Evolutionary conservation across 2,329 filamentous ascomycete genomes (phyloP).

Genomic region (Trichocomaceae sp.): DNA sequence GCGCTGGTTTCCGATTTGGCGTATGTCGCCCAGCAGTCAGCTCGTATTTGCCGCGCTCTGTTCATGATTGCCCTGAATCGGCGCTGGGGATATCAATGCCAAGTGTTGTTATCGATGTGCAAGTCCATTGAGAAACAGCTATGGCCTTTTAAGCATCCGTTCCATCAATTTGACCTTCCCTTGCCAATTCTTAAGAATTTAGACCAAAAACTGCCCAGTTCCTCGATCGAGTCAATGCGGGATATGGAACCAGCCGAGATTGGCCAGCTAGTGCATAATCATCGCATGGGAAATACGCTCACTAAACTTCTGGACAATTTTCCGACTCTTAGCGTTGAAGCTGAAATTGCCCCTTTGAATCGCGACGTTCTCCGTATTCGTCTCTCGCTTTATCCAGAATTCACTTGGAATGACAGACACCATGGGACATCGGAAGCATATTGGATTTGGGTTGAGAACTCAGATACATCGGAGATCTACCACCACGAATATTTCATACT

Average conservation of each 20-base stretch:
- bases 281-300: conserved; percentile 76
- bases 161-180: conserved; percentile 89
- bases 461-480: conserved; percentile 94
- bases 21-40: conserved; percentile 92
- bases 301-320: conserved; percentile 80
- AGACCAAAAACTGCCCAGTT: conserved; percentile 66
- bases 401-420: conserved; percentile 87
- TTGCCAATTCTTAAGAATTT: conserved; percentile 76
- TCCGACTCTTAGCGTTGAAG: conserved; percentile 82
- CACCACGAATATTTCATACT: conserved; percentile 97
- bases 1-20: conserved; percentile 84
- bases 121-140: conserved; percentile 96
- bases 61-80: conserved; percentile 98
- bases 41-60: conserved; percentile 84
- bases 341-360: conserved; percentile 92
- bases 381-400: conserved; percentile 79
- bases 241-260: conserved; percentile 94
- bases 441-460: conserved; percentile 99
- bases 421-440: conserved; percentile 94
- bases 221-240: conserved; percentile 72
- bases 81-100: conserved; percentile 90
- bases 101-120: conserved; percentile 82
- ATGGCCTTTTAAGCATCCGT: conserved; percentile 90
- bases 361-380: conserved; percentile 89
- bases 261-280: conserved; percentile 83